Base-by-base conservation (phyloP, 1,284 basidiomycete genomes). In the Pascua guehoae region DNA sequence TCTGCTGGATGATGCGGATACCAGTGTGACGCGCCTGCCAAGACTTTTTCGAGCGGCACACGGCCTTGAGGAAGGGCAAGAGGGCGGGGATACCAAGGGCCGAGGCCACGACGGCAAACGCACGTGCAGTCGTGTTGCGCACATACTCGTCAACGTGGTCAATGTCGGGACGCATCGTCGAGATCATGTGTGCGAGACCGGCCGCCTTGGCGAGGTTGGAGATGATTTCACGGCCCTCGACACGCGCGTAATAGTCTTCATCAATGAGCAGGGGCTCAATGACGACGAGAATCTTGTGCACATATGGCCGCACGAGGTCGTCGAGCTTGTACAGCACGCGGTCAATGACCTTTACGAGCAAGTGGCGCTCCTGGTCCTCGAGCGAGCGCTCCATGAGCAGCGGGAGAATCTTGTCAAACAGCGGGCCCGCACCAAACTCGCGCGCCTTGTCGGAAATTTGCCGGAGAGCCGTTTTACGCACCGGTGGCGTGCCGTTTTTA, bases 381-480 rank as follows among this genome's bases (percentile, higher is more conserved):
- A 99, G 84, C 0, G 93, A 97, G 24, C 95, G 87, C 77, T 99
- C 96, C 96, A 99, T 99, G 63, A 99, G 87, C 52, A 99, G 81
- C 0, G 95, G 96, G 11, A 98, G 82, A 63, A 99, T 99, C 79
- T 98, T 99, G 81, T 98, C 96, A 76, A 98, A 99, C 9, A 98
- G 83, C n/a, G 96, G 96, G 18, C 94, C 95, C 32, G 96, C 94
- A 54, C 95, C 95, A 64, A 98, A 98, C 70, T 98, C 93, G 66
- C 95, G 88, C 61, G 96, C 96, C 76, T 97, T 96, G 82, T 99
- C 96, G n/a, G 94, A 97, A 72, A 99, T 98, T 76, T 98, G 94
- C 54, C 95, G 86, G 47, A 98, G 85, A 11, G 96, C 96, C 1
- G 94, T 93, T 79, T 99, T 99, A 61, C 96, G 87, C 63, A 98